Conservation (phyloP, 257 asterid genomes). For the Solanum chilense region DNA sequence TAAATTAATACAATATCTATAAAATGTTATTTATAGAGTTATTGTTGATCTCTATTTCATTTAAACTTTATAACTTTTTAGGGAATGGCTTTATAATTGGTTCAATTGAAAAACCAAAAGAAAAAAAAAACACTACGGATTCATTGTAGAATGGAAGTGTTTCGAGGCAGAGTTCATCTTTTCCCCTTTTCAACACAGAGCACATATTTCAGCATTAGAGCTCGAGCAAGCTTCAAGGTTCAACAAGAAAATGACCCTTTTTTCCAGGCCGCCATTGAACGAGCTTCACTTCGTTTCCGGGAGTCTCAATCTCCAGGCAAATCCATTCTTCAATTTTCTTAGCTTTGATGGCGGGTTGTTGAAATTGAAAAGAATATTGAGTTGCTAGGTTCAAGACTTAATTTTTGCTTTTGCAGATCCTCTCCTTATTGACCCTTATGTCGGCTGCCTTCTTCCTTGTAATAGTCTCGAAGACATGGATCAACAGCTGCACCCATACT, state of each 20-base stretch:
- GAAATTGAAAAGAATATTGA: background rate
- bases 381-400: background rate
- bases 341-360: background rate
- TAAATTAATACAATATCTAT: too few relatives aligned
- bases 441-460: constrained; percentile 51
- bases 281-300: constrained; percentile 49
- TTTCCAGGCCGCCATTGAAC: constrained; percentile 31
- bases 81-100: too few relatives aligned
- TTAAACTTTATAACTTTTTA: too few relatives aligned
- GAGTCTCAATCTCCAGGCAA: constrained; percentile 69
- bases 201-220: constrained; percentile 2
- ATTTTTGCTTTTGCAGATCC: constrained; percentile 41
- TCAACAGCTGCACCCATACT: constrained; percentile 35
- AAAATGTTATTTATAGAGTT: too few relatives aligned
- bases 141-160: constrained; percentile 6
- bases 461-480: constrained; percentile 15
- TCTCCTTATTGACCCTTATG: constrained; percentile 62
- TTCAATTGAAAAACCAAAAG: too few relatives aligned
- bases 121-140: too few relatives aligned
- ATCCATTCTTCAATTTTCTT: background rate
- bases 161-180: background rate
- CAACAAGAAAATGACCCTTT: constrained; percentile 5
- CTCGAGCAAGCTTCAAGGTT: constrained; percentile 6
- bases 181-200: constrained; percentile 1
- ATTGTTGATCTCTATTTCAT: too few relatives aligned